Evolutionary conservation across 768 basidiomycete genomes (phyloP).

Genomic region (Tylopilus intermedius): DNA sequence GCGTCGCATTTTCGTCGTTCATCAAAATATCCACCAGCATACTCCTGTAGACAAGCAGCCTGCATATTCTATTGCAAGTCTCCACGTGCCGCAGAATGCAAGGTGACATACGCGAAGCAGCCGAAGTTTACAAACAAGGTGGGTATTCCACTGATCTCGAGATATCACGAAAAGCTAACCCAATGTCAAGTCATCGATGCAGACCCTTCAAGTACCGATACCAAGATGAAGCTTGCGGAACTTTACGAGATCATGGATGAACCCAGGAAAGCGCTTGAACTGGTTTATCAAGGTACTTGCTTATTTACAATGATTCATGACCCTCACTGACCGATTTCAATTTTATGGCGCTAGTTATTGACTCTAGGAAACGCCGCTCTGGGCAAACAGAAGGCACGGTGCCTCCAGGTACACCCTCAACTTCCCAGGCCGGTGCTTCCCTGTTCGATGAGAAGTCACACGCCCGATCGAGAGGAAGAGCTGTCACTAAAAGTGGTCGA

Average conservation of each 20-base stretch:
- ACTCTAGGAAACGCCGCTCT: constrained; percentile 49
- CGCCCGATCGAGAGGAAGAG: constrained; percentile 33
- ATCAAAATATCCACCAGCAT: background rate
- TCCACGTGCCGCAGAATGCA: constrained; percentile 77
- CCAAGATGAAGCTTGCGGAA: constrained; percentile 86
- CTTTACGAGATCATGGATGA: constrained; percentile 83
- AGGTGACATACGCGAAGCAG: constrained; percentile 70
- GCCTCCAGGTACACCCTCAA: constrained; percentile 13
- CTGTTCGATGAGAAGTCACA: constrained; percentile 58
- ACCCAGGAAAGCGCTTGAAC: constrained; percentile 72
- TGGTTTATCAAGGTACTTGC: constrained; percentile 55
- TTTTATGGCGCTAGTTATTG: constrained; percentile 41
- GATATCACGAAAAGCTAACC: constrained; percentile 16
- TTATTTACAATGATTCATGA: constrained; percentile 39
- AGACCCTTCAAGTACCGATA: constrained; percentile 73
- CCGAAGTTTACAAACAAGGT: constrained; percentile 83
- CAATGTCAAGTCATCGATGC: constrained; percentile 55
- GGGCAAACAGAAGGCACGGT: constrained; percentile 22
- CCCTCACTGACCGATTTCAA: too few species aligned
- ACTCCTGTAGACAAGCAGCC: constrained; percentile 59
- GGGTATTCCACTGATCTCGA: constrained; percentile 12
- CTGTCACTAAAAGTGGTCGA: constrained; percentile 32
- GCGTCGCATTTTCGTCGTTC: constrained; percentile 20
- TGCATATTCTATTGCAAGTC: constrained; percentile 69
- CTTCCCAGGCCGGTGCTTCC: constrained; percentile 37